A percentile compares a stretch with the other conserved stretches of the same genome.
Conservation (phyloP, 2,329 filamentous ascomycete genomes). For the Ilyonectria robusta region DNA sequence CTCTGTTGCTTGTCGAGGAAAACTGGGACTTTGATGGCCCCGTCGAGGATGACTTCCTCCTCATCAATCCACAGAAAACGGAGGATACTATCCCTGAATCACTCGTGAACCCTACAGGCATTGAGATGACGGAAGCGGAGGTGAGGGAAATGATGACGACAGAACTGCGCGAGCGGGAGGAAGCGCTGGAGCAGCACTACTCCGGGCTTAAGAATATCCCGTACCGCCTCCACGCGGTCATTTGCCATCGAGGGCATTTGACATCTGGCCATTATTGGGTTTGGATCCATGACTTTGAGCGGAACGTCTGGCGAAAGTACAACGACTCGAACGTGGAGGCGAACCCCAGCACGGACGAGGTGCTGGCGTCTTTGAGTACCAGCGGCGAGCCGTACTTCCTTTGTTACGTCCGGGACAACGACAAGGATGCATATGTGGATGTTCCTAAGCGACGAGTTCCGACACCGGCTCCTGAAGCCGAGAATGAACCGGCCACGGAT, state of each 20-base stretch:
- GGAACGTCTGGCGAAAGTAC: conserved; percentile 89
- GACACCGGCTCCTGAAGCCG: conserved; percentile 22
- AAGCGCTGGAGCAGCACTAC: conserved; percentile 46
- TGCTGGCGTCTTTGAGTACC: conserved; percentile 76
- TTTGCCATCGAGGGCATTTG: conserved; percentile 86
- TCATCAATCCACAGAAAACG: conserved; percentile 43
- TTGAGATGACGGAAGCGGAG: conserved; percentile 42
- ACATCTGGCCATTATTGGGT: conserved; percentile 95
- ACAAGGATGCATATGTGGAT: conserved; percentile 68
- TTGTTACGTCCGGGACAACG: conserved; percentile 82
- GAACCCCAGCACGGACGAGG: conserved; percentile 73
- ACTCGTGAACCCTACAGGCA: conserved; percentile 29
- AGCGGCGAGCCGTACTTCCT: conserved; percentile 86
- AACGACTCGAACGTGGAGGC: conserved; percentile 89
- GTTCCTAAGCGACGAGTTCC: conserved; percentile 58
- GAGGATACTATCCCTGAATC: neutral
- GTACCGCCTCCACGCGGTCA: conserved; percentile 91
- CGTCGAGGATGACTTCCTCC: conserved; percentile 54
- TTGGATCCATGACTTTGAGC: conserved; percentile 91
- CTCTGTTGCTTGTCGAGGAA: conserved; percentile 40
- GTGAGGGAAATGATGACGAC: conserved; percentile 62
- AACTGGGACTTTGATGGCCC: conserved; percentile 57
- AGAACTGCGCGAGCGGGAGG: conserved; percentile 54
- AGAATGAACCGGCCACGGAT: conserved; percentile 32
- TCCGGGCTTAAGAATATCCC: conserved; percentile 73